A percentile compares a stretch with the other conserved stretches of the same genome.
These are phyloP conservation scores for Canavalia gladiata DNA, from an alignment of 306 rosid species.

Conservation along the genomic window DNA sequence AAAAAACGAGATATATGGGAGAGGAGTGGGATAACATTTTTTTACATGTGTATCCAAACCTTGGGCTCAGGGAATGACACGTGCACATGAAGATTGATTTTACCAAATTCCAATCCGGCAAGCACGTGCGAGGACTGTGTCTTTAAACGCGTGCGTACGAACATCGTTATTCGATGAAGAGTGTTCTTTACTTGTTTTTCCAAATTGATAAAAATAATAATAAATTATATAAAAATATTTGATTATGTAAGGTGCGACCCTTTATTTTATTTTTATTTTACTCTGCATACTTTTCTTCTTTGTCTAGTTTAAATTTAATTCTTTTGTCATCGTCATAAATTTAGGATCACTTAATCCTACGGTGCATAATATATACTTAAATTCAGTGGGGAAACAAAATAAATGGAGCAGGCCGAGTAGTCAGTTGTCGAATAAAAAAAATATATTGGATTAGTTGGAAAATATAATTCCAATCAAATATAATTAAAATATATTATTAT, in stretches of 20 bases:
- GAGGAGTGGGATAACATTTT: constrained; percentile 45
- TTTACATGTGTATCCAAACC: constrained; percentile 49
- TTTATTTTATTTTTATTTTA: neutral
- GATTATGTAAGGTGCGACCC: too few species aligned
- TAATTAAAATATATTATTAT: too few species aligned
- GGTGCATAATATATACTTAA: neutral
- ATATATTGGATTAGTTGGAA: neutral
- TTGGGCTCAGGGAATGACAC: constrained; percentile 58
- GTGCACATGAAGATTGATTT: constrained; percentile 52
- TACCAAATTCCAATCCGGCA: constrained; percentile 43
- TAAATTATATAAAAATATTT: too few species aligned
- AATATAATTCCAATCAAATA: neutral
- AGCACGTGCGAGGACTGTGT: constrained; percentile 64
- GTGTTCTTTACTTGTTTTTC: constrained; percentile 1
- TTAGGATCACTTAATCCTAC: neutral
- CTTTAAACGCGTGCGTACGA: constrained; percentile 74
- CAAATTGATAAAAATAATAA: too few species aligned
- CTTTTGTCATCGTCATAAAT: neutral
- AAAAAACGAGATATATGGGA: constrained; percentile 19
- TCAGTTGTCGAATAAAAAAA: neutral
- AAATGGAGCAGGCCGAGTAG: constrained; percentile 3
- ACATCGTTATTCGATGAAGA: constrained; percentile 54
- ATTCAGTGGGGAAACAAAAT: constrained; percentile 1
- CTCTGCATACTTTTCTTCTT: neutral
- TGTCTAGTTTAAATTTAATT: neutral